A percentile compares a stretch with the other conserved stretches of the same genome.
Conservation (phyloP, 108 stramenopile genomes). For the Skeletonema potamos region DNA sequence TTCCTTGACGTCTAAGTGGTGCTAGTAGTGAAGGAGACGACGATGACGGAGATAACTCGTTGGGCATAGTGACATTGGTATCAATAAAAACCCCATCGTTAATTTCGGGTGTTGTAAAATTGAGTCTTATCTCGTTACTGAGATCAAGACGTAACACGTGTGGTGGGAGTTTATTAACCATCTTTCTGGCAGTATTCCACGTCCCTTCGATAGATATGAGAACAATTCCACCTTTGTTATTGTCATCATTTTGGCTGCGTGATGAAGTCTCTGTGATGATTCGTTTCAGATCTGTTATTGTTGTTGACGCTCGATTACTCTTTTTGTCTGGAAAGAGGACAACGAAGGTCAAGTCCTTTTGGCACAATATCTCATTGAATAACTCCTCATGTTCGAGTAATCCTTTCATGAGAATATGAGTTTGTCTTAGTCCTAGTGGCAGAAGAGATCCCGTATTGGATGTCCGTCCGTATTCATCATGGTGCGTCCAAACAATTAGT, state of each 20-base stretch:
- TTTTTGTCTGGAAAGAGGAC: slow-evolving; percentile 57
- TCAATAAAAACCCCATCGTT: slow-evolving; percentile 6
- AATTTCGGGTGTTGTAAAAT: slow-evolving; percentile 4
- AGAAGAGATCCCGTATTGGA: slow-evolving; percentile 54
- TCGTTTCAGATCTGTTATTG: not conserved
- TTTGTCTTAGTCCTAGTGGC: slow-evolving; percentile 34
- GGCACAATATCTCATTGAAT: slow-evolving; percentile 14
- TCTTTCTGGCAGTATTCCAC: slow-evolving; percentile 53
- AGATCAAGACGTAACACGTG: slow-evolving; percentile 33
- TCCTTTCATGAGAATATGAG: slow-evolving; percentile 57
- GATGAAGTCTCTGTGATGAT: not conserved
- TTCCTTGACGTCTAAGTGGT: slow-evolving; percentile 44
- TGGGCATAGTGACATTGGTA: not conserved
- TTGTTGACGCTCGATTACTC: not conserved
- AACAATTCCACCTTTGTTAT: slow-evolving; percentile 2
- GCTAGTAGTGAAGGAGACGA: slow-evolving; percentile 25
- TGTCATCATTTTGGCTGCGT: not conserved
- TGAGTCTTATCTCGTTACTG: slow-evolving; percentile 21
- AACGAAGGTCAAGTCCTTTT: slow-evolving; percentile 17
- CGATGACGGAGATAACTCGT: not conserved
- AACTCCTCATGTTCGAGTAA: slow-evolving; percentile 40
- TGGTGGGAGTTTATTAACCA: slow-evolving; percentile 50
- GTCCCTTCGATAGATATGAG: slow-evolving; percentile 53
- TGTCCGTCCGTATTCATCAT: slow-evolving; percentile 53
- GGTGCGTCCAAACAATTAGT: slow-evolving; percentile 55